Base-by-base conservation (phyloP, 2,329 filamentous ascomycete species). In the Ascochyta koolunga region DNA sequence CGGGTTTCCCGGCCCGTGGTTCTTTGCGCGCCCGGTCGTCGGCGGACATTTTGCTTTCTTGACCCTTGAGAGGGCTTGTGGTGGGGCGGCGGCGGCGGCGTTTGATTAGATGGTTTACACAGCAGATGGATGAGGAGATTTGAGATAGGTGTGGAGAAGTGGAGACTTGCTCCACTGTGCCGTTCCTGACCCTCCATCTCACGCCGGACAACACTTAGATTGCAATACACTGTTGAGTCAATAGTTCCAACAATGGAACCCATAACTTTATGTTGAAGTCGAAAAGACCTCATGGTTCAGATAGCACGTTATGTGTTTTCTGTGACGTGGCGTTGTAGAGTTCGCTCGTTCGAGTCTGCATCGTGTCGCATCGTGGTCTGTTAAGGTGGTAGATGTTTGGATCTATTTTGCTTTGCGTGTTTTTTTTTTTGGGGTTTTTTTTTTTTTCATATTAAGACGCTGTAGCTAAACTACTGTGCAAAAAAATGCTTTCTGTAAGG, bases 1-100 rank as follows among this genome's bases (percentile, higher is more conserved):
- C 1, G 88, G 84, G 5, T 96, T 89, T 66, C 89, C 90, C 0
- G 87, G 86, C 0, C 83, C 88, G 13, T 81, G 83, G 48, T 96
- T 96, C 79, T 91, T 89, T 76, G 91, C 91, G 1, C 79, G 91
- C 36, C 91, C 91, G 1, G 91, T 96, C 4, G 86, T 93, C 15
- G 91, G 91, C 13, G 91, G 89, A 0, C 90, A 95, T 77, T 96
- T 95, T 79, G 88, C 90, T 2, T 91, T 92, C 69, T 78, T 96
- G 70, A 88, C 90, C n/a, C 77, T 96, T 39, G 88, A 91, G 75
- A 83, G 88, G 65, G 90, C 90, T 21, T 96, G 91, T 77, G 87
- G 84, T 2, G 90, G 90, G 2, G 43, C 19, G 4, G 45, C 45
- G 0, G 16, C 21, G 5, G 40, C 22, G 32, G 53, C 47, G 4